Percentiles rank a stretch among this genome's conserved stretches.
Conservation (phyloP, 768 basidiomycete species). For the Suillus cothurnatus region DNA sequence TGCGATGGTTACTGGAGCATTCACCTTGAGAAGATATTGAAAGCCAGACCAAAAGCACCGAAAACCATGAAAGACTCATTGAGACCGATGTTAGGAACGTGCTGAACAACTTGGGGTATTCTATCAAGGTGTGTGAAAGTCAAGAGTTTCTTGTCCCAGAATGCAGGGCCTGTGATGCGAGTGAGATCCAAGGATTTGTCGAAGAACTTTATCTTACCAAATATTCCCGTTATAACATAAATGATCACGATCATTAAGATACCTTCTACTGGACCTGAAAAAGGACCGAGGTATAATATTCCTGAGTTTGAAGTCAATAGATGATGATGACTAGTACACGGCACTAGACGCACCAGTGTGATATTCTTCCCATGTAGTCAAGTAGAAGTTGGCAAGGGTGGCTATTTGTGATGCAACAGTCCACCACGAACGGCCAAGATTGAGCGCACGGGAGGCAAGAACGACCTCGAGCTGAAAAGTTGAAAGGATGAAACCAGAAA, state of each 20-base stretch:
- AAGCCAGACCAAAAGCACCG: constrained; percentile 63
- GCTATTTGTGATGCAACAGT: constrained; percentile 84
- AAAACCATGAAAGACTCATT: constrained; percentile 92
- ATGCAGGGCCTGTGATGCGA: constrained; percentile 57
- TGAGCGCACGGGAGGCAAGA: constrained; percentile 80
- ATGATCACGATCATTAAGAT: constrained; percentile 83
- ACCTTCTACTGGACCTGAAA: constrained; percentile 96
- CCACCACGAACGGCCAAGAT: constrained; percentile 96
- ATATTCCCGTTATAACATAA: constrained; percentile 77
- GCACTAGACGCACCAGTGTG: constrained; percentile 66
- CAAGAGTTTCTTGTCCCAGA: constrained; percentile 78
- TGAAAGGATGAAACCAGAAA: constrained; percentile 1
- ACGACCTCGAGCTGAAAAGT: constrained; percentile 77
- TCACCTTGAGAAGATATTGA: constrained; percentile 80
- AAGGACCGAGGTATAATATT: constrained; percentile 86
- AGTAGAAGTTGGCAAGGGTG: constrained; percentile 69
- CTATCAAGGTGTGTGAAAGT: constrained; percentile 57
- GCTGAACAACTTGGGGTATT: constrained; percentile 46
- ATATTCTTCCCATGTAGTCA: constrained; percentile 82
- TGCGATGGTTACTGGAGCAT: background rate
- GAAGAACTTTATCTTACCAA: constrained; percentile 45
- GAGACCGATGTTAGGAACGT: constrained; percentile 67
- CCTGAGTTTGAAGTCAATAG: constrained; percentile 42
- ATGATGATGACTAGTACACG: background rate
- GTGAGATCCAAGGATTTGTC: background rate